Percentiles rank a stretch among this genome's conserved stretches.
Conservation (phyloP, 441 rosid species). For the Arabidopsis lyrata region DNA sequence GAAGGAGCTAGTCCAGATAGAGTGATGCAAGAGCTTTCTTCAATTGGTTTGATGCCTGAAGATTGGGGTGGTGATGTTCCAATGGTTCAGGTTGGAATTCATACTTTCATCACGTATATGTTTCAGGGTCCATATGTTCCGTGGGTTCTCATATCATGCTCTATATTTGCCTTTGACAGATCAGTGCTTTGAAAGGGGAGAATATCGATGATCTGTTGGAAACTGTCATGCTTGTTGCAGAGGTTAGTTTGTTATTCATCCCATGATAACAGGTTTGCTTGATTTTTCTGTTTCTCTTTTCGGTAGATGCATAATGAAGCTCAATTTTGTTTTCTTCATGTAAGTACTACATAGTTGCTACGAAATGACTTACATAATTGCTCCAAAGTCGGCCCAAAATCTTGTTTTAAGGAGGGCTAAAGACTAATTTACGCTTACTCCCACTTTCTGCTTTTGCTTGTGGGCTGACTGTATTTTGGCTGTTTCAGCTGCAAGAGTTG, state of each 20-base stretch:
- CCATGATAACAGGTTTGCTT: conserved; percentile 21
- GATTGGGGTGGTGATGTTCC: conserved; percentile 99
- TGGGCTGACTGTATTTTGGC: conserved; percentile 43
- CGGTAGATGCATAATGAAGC: conserved; percentile 29
- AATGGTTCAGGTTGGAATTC: conserved; percentile 83
- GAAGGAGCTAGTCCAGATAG: conserved; percentile 96
- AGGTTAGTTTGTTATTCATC: conserved; percentile 61
- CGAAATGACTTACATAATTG: conserved; percentile 7
- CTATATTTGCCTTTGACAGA: conserved; percentile 58
- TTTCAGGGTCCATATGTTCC: conserved; percentile 37
- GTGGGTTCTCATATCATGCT: conserved; percentile 36
- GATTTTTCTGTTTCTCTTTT: conserved; percentile 2
- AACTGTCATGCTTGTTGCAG: conserved; percentile 97
- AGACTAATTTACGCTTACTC: conserved; percentile 12
- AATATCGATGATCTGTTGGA: conserved; percentile 87
- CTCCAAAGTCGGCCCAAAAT: conserved; percentile 16
- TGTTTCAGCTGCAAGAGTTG: conserved; percentile 90
- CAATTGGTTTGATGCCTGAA: conserved; percentile 96
- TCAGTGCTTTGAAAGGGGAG: conserved; percentile 96
- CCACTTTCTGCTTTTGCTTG: conserved; percentile 16
- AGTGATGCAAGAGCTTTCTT: conserved; percentile 98
- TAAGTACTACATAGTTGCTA: conserved; percentile 20
- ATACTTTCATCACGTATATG: conserved; percentile 29
- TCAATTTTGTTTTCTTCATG: conserved; percentile 17
- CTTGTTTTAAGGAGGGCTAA: conserved; percentile 19